A percentile compares a stretch with the other conserved stretches of the same genome.
phyloP scores from a whole-genome alignment of 2,329 filamentous ascomycete genomes.

The Colletotrichum eremochloae region DNA sequence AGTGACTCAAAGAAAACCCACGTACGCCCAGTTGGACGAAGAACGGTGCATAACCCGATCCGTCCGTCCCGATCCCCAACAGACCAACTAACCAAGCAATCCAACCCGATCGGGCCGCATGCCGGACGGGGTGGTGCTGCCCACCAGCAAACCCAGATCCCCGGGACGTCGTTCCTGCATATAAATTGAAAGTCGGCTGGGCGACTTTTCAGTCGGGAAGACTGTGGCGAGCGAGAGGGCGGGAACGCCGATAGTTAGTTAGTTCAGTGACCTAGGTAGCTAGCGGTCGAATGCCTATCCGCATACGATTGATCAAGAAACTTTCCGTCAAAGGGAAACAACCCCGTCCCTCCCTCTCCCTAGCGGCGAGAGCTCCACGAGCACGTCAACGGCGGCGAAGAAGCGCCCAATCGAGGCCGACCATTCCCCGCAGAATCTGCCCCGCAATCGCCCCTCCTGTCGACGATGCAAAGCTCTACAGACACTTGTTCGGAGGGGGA shows the following conservation, averaged over 20 bases:
- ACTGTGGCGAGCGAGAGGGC: background rate
- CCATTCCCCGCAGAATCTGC: constrained; percentile 4
- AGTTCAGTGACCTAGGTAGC: background rate
- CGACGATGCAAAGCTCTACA: constrained; percentile 12
- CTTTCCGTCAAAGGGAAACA: background rate
- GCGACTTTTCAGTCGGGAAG: too few relatives aligned
- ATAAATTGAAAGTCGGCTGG: background rate
- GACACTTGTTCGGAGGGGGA: constrained; percentile 6
- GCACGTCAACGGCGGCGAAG: constrained; percentile 5
- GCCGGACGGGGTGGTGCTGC: background rate
- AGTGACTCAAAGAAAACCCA: too few relatives aligned
- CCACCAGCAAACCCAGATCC: background rate
- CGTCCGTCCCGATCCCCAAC: background rate
- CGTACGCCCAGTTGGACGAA: too few relatives aligned
- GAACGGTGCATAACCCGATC: too few relatives aligned
- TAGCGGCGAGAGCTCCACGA: constrained; percentile 14
- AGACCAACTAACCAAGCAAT: background rate
- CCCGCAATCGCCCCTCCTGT: constrained; percentile 22
- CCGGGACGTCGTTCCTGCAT: background rate
- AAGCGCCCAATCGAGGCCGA: constrained; percentile 14
- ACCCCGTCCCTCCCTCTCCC: background rate
- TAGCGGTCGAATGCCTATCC: background rate
- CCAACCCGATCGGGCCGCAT: background rate
- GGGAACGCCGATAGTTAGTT: background rate
- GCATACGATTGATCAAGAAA: background rate